Evolutionary conservation across 345 rosid genomes (phyloP), one percentile per base, ranked within the genome.

Genomic region (Anacardium occidentale): DNA sequence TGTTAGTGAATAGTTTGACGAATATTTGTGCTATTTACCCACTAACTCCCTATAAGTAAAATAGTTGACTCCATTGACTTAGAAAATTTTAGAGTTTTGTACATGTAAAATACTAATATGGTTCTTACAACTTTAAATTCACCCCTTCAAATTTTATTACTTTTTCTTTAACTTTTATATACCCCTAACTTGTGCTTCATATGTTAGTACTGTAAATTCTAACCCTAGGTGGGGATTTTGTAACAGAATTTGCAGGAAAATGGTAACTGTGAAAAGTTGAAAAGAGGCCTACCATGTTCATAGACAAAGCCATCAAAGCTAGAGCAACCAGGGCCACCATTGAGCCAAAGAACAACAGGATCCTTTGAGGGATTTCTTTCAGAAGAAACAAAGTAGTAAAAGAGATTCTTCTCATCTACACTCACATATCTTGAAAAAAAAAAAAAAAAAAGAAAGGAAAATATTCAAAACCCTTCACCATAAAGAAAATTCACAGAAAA

Each of bases 321-420:
- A 62, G 88, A 85, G 77, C 88, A 85, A 7, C 86, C 86, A 11
- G 86, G 88, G 25, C 88, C 88, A 32, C 85, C 88, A 58, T 83
- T 83, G 2, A 83, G 80, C 85, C 88, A 83, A 25, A 85, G 53
- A 11, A 85, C 83, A 14, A 85, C 75, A 9, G 88, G 85, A 74
- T 81, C 83, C 21, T 18, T 70, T n/a, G 65, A 29, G 0, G 84
- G 78, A 42, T 61, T 78, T 48, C 81, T 78, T 64, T 81, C 79
- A 0, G 86, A 83, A 14, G 42, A 75, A 1, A 83, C 77, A 2
- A 85, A 83, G 75, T 83, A 85, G 73, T 78, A 85, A 67, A 80
- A 85, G 2, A 80, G 67, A 55, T 75, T 73, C 80, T 82, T 78
- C n/a, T 74, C 71, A 6, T 65, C 48, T 17, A 82, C 45, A 9